Base-by-base conservation (phyloP, 169 alveolate species). In the Babesia bovis region DNA sequence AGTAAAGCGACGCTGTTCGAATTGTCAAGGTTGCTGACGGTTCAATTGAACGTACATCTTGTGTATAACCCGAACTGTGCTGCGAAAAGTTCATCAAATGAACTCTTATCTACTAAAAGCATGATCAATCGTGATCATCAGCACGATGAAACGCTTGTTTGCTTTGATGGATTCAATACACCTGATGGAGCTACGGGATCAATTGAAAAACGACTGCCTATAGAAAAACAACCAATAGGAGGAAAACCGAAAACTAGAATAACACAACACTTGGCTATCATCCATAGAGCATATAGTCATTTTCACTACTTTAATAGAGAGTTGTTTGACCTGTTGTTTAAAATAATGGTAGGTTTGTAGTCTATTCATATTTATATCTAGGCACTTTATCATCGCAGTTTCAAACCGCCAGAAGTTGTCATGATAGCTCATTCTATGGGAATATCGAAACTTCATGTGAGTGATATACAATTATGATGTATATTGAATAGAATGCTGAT, bases 341-440 rank as follows among this genome's bases (percentile, higher is more conserved):
- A 45, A 13, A 36, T 15, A 42, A 67, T 78, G 75, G 87, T 78
- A 50, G 13, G n/a, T 52, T 19, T 5, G 32, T 28, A 25, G 9
- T n/a, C 6, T 7, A 23, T 19, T 25, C 15, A 5, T 19, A 15
- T 9, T 4, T 35, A n/a, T 13, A 21, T n/a, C 25, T 60, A 78
- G 87, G 40, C 17, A 0, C n/a, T 4, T 5, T 23, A 51, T 3
- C 21, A 17, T 0, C 28, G 38, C 13, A 19, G 25, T 17, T 59
- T 68, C 1, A 67, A 69, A 35, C 72, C 77, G 9, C 7, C 53
- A 9, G 87, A 78, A 36, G 71, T 78, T 1, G 69, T 78, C 2
- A 78, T 78, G 41, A 36, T 78, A 4, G 84, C 76, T 15, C 59
- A 66, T 57, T 51, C 79, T 23, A 78, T 78, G 87, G 55, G 52